Evolutionary conservation across 805 yeast genomes (phyloP), one percentile per base, ranked within the genome.

Genomic region (Metschnikowia cubensis): DNA sequence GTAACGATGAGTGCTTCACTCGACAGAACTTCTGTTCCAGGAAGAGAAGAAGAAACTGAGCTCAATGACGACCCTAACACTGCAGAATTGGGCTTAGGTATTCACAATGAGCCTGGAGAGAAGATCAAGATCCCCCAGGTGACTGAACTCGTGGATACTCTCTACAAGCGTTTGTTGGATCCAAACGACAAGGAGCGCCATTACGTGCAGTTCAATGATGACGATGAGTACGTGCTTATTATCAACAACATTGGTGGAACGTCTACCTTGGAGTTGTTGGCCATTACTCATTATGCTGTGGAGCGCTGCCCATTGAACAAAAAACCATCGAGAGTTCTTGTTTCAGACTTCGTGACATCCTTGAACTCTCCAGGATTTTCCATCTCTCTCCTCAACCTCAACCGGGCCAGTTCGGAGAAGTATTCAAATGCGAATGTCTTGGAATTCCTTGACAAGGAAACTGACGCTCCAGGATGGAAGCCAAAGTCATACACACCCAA

Each of bases 81-180:
- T 66, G 85, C 87, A 63, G 98, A 91, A 66, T 76, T 91, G 51
- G 98, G 98, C 25, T 85, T 91, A 83, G 98, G 98, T 41, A 91
- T 91, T 53, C 98, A 91, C 68, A 91, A 91, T 61, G 98, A 91
- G 66, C 94, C 96, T 0, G 97, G 97, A 53, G 83, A 83, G 50
- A 79, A 81, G 53, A 62, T 80, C 35, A 85, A 87, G 15, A 81
- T 91, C 58, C 97, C 97, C 22, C 64, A 80, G 0, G 80, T 89
- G 45, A 84, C 81, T 15, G 79, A 78, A 0, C 69, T 92, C 48
- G 50, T 76, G 29, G 71, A 75, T 22, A 74, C 80, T 31, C 74
- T 92, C 73, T 76, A 85, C 47, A 74, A 82, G 41, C 81, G 81
- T 60, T 68, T 91, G 51, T 62, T 87, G 34, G 83, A 83, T 49